These are phyloP conservation scores for Knoxdaviesia capensis DNA, from an alignment of 2,329 filamentous ascomycete species.

Conservation along the genomic window DNA sequence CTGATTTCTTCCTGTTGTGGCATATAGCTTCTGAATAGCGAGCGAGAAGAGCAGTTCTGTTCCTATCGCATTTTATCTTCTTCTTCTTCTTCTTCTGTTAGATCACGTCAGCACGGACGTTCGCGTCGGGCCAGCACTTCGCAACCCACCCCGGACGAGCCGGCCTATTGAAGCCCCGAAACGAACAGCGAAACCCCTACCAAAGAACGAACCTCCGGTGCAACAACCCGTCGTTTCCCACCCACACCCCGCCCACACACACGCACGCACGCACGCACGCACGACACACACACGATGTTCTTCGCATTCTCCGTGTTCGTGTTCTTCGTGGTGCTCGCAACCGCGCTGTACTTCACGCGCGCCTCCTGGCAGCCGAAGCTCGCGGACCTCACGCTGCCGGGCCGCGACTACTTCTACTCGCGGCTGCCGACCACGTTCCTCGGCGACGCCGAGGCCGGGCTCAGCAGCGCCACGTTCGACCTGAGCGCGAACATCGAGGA, in stretches of 20 bases:
- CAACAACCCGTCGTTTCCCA: no score
- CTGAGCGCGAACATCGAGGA: constrained; percentile 59
- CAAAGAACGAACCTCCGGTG: no score
- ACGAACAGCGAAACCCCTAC: no score
- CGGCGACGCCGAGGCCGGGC: constrained; percentile 70
- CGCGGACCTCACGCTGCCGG: constrained; percentile 33
- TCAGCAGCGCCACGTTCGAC: constrained; percentile 70
- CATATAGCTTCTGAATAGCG: no score
- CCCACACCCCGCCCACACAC: no score
- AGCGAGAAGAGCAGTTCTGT: not conserved
- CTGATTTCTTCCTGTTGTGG: no score
- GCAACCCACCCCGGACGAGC: no score
- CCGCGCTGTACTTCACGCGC: constrained; percentile 65
- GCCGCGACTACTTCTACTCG: constrained; percentile 48
- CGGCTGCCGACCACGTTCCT: constrained; percentile 60
- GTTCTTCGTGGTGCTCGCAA: constrained; percentile 48
- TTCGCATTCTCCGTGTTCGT: constrained; percentile 62
- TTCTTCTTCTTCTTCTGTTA: not conserved
- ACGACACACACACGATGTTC: constrained; percentile 49
- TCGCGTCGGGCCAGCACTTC: no score
- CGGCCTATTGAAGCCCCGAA: no score
- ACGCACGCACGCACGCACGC: no score
- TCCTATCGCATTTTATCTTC: not conserved
- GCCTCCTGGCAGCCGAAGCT: constrained; percentile 54
- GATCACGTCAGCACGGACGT: no score